Base-by-base conservation (phyloP, 345 rosid species). In the Moringa oleifera region DNA sequence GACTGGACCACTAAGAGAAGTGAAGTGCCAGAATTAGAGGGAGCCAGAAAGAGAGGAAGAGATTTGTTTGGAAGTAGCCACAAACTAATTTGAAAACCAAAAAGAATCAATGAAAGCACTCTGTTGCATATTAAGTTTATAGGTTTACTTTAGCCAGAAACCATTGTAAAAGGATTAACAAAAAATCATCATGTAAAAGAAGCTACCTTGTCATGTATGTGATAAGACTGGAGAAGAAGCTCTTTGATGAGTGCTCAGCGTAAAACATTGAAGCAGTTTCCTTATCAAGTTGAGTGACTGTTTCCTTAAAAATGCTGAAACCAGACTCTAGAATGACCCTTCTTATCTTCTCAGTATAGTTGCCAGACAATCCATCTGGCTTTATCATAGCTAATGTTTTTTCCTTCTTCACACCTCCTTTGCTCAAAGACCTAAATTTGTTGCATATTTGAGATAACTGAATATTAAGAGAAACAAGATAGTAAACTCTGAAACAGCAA, bases 281-380 rank as follows among this genome's bases (percentile, higher is more conserved):
- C 52, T 85, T 72, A 49, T 89, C 82, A 20, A 92, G 81, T 69
- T 64, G 78, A 72, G 79, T 62, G 25, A 65, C 52, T 63, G 57
- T 76, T 76, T 92, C 98, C 68, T 19, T 76, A 25, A 62, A 52
- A 41, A 87, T 85, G 33, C 37, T 37, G 70, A 92, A 92, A 69
- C 87, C 78, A 0, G 84, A 76, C 24, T 79, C 84, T 58, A 72
- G 28, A 67, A 87, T 66, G 15, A 76, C 56, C 60, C 54, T 63
- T 70, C 80, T 87, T 60, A 92, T 83, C 20, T 57, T 65, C 8
- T 80, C 85, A 49, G 84, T 77, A 68, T 81, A 80, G 68, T 87
- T 84, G 61, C 96, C 84, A 0, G 67, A 61, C 62, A 89, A 55
- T 54, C 98, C 96, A 65, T 92, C 98, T 17, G 95, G 95, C 76